Evolutionary conservation across 768 basidiomycete genomes (phyloP), one percentile per base, ranked within the genome.

Genomic region (Strobilomyces confusus): DNA sequence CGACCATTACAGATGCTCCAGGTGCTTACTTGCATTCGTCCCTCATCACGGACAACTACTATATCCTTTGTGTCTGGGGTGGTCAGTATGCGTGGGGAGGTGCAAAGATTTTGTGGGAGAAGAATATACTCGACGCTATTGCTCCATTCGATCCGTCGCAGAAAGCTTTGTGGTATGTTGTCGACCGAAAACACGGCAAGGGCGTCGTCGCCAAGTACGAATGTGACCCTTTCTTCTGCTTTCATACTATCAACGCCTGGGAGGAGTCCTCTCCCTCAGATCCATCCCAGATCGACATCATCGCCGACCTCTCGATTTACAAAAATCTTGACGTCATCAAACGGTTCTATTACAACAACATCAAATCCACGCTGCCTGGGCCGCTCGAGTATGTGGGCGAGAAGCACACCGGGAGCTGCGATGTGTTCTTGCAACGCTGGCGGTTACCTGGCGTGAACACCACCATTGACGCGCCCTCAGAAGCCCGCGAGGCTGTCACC

Each of bases 231-330:
- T 75, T 75, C 62, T 75, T 75, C 58, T 66, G 61, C 51, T 75
- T 75, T 62, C 74, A 75, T 50, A 55, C 62, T 25, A 15, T 75
- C 54, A 75, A 75, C n/a, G 69, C 75, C 1, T 76, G 69, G 67
- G 74, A 75, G 37, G 60, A 56, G 9, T 49, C 55, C 8, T 62
- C 58, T 19, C 43, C 60, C 11, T 57, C 60, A 1, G 63, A 69
- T 41, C 51, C 63, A 20, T 55, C 56, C 4, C 65, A 66, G 29
- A 60, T 63, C 32, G 69, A 71, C 54, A 60, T 75, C 44, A 20
- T 72, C 33, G 66, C 74, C 19, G 72, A 75, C 57, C 60, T 76
- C 33, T 62, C 71, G 3, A 59, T 65, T 11, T 75, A 73, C 58
- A 50, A 67, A 20, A 66, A 72, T 46, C 58, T 67, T 19, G 63